Conservation (phyloP, 2,329 filamentous ascomycete species). For the Trichoderma polysporum region DNA sequence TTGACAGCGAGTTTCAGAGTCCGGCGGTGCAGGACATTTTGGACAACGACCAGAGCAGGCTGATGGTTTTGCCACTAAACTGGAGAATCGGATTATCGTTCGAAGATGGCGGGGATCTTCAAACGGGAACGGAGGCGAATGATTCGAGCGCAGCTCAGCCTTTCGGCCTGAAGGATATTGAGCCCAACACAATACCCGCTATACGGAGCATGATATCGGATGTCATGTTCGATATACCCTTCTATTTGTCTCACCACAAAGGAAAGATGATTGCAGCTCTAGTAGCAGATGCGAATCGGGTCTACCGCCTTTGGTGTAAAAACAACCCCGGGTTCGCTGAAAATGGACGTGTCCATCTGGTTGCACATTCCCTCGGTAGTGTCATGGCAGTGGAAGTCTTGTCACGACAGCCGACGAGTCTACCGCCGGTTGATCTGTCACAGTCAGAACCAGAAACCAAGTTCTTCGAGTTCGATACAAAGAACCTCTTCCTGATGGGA, state of each 20-base stretch:
- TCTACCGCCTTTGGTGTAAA: constrained; percentile 92
- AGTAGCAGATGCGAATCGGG: constrained; percentile 85
- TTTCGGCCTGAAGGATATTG: constrained; percentile 78
- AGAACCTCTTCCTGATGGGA: constrained; percentile 83
- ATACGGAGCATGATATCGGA: constrained; percentile 94
- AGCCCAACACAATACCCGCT: constrained; percentile 83
- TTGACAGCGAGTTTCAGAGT: constrained; percentile 79
- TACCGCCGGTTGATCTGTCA: constrained; percentile 52
- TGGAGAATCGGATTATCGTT: constrained; percentile 89
- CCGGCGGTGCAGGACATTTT: constrained; percentile 73
- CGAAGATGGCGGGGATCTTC: constrained; percentile 70
- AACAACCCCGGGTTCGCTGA: constrained; percentile 87
- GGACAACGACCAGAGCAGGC: constrained; percentile 74
- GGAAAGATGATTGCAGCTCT: constrained; percentile 90
- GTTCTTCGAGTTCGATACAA: constrained; percentile 89
- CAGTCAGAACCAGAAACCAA: constrained; percentile 46
- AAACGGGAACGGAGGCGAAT: constrained; percentile 47
- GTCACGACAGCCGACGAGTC: constrained; percentile 77
- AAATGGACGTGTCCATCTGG: constrained; percentile 81
- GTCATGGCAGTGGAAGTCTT: constrained; percentile 93
- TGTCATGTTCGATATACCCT: constrained; percentile 97
- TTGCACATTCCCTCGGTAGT: constrained; percentile 90
- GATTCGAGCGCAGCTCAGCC: constrained; percentile 56
- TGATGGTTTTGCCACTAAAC: constrained; percentile 93
- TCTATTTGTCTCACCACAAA: constrained; percentile 96